Percentiles rank a stretch among this genome's conserved stretches.
Evolutionary conservation across 176 grass and related monocot species (phyloP).

Genomic region (Lolium perenne): DNA sequence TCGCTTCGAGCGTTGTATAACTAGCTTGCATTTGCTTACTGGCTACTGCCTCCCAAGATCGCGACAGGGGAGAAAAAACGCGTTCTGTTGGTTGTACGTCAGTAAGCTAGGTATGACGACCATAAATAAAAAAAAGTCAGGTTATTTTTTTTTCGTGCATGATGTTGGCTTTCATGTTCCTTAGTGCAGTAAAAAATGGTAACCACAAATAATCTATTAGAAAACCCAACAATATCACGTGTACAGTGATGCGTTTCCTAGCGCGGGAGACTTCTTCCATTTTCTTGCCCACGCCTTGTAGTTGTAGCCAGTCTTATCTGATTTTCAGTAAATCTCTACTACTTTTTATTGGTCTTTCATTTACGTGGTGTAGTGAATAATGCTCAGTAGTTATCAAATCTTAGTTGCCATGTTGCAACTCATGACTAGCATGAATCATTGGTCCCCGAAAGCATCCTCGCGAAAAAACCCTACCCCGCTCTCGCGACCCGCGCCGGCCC

Average conservation of each 20-base stretch:
- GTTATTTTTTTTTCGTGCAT: not conserved
- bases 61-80: not conserved
- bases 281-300: too few species aligned
- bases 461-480: too few species aligned
- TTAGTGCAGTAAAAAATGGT: not conserved
- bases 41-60: not conserved
- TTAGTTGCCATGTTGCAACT: too few species aligned
- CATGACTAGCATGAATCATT: too few species aligned
- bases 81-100: too few species aligned
- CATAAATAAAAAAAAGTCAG: not conserved
- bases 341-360: not conserved
- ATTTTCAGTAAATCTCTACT: too few species aligned
- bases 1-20: not conserved
- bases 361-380: too few species aligned
- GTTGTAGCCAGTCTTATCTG: too few species aligned
- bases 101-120: not conserved
- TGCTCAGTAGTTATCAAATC: too few species aligned
- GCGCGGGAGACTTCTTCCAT: not conserved
- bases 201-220: not conserved
- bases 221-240: not conserved
- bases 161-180: not conserved
- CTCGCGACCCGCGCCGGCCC: too few species aligned
- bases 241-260: not conserved
- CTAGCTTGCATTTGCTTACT: slow-evolving; percentile 19
- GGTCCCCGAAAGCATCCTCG: too few species aligned